Conservation (phyloP, 495 filamentous ascomycete genomes). For the Xylaria nigripes region DNA sequence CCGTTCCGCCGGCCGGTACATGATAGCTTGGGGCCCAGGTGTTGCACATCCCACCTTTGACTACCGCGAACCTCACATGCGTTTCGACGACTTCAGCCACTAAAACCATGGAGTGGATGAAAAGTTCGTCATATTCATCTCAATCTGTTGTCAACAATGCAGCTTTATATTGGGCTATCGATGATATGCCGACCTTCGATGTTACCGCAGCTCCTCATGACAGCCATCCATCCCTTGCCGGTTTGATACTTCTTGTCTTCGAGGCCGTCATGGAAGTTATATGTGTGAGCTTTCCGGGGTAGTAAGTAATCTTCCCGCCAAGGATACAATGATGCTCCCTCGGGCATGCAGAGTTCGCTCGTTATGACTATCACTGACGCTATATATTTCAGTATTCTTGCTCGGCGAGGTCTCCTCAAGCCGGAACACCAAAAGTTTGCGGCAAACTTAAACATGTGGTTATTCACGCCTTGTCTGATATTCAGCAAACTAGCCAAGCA, state of each 20-base stretch:
- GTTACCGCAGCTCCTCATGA: conserved; percentile 28
- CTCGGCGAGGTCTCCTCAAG: conserved; percentile 82
- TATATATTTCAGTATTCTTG: conserved; percentile 49
- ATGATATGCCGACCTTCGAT: conserved; percentile 20
- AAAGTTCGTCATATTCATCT: conserved; percentile 49
- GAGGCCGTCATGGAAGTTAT: conserved; percentile 95
- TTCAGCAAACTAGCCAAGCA: conserved; percentile 98
- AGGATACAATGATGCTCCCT: neutral
- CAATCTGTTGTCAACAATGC: conserved; percentile 53
- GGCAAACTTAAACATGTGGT: conserved; percentile 84
- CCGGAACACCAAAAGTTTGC: conserved; percentile 91
- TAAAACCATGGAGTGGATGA: conserved; percentile 15
- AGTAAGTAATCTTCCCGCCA: conserved; percentile 27
- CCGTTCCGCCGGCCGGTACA: neutral
- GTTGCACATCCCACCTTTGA: neutral
- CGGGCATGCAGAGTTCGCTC: neutral
- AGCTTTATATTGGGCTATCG: conserved; percentile 31
- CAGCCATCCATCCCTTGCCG: conserved; percentile 54
- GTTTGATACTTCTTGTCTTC: conserved; percentile 81
- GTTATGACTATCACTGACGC: neutral
- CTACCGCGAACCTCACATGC: neutral
- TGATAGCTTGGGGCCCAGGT: neutral
- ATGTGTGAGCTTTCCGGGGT: conserved; percentile 92
- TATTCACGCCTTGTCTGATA: conserved; percentile 96
- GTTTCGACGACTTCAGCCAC: neutral